Percentiles rank a stretch among this genome's conserved stretches.
These are phyloP conservation scores for Aspergillus glaucus DNA, from an alignment of 2,329 filamentous ascomycete species.

Conservation along the genomic window DNA sequence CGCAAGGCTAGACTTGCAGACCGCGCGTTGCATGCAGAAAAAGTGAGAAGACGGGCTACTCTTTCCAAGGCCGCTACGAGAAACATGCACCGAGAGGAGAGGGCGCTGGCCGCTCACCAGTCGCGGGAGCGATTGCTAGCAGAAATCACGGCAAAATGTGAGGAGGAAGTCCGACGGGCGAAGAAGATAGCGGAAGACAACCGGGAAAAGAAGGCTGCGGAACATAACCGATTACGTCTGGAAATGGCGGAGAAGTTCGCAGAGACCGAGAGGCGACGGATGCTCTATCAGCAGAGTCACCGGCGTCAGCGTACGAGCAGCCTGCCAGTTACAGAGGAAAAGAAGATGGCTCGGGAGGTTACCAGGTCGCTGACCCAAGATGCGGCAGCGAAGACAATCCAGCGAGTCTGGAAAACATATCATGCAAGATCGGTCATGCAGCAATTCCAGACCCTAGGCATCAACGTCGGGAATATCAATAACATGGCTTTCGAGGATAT, in stretches of 20 bases:
- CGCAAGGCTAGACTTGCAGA: conserved; percentile 60
- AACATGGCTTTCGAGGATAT: conserved; percentile 55
- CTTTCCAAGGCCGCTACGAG: conserved; percentile 55
- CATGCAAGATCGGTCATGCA: conserved; percentile 44
- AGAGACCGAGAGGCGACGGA: conserved; percentile 54
- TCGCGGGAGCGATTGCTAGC: conserved; percentile 59
- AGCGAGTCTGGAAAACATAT: conserved; percentile 51
- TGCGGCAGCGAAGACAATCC: conserved; percentile 52
- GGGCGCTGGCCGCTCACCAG: conserved; percentile 56
- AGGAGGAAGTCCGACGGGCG: conserved; percentile 59
- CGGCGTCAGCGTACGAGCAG: conserved; percentile 49
- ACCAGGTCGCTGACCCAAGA: conserved; percentile 42
- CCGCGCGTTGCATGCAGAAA: conserved; percentile 59
- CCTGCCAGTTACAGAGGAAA: conserved; percentile 40
- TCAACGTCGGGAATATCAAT: conserved; percentile 49
- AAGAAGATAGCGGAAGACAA: conserved; percentile 63
- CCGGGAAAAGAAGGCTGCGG: conserved; percentile 57
- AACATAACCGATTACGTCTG: conserved; percentile 51
- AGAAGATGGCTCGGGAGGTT: conserved; percentile 30
- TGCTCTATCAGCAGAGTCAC: conserved; percentile 41
- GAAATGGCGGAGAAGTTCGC: conserved; percentile 62
- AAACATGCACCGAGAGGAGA: conserved; percentile 54
- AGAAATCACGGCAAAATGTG: conserved; percentile 59
- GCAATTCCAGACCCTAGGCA: conserved; percentile 45
- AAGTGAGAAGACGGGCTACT: conserved; percentile 58